phyloP scores from a whole-genome alignment of 2,329 filamentous ascomycete species.

The Cytospora piceae region DNA sequence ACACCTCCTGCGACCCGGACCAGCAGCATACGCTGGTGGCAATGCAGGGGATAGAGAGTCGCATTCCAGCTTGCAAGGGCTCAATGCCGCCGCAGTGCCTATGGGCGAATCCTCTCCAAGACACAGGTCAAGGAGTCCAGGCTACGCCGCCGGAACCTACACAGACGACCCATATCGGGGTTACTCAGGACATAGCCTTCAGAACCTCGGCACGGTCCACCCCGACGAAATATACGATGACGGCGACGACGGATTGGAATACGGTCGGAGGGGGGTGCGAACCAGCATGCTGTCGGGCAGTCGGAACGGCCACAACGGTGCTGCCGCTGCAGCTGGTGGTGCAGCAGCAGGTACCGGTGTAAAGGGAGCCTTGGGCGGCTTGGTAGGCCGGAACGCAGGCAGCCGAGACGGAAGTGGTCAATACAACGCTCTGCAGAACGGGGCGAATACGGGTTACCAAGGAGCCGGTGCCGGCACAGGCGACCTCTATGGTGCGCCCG shows the following conservation, averaged over 20 bases:
- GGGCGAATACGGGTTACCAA: conserved; percentile 36
- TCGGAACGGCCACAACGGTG: conserved; percentile 40
- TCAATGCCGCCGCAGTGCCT: conserved; percentile 41
- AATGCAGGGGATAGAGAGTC: conserved; percentile 44
- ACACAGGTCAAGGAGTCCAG: conserved; percentile 50
- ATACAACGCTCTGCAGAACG: conserved; percentile 60
- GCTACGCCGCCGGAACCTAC: conserved; percentile 49
- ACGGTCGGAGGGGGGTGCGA: conserved; percentile 49
- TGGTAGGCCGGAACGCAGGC: conserved; percentile 42
- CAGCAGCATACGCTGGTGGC: conserved; percentile 31
- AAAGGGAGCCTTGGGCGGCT: conserved; percentile 45
- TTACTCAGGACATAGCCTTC: conserved; percentile 54
- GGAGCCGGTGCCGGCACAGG: conserved; percentile 38
- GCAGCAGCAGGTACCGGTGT: conserved; percentile 48
- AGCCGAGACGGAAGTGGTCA: conserved; percentile 45
- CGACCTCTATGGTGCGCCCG: conserved; percentile 37
- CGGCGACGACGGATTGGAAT: conserved; percentile 79
- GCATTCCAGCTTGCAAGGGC: conserved; percentile 47
- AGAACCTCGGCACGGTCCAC: conserved; percentile 65
- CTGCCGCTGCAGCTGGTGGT: conserved; percentile 50
- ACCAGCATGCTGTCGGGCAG: conserved; percentile 61
- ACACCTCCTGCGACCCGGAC: conserved; percentile 33
- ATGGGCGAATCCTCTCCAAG: conserved; percentile 42
- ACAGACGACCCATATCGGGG: conserved; percentile 70
- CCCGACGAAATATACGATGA: conserved; percentile 84